phyloP scores from a whole-genome alignment of 2,329 filamentous ascomycete genomes.

The Aspergillus neotritici region DNA sequence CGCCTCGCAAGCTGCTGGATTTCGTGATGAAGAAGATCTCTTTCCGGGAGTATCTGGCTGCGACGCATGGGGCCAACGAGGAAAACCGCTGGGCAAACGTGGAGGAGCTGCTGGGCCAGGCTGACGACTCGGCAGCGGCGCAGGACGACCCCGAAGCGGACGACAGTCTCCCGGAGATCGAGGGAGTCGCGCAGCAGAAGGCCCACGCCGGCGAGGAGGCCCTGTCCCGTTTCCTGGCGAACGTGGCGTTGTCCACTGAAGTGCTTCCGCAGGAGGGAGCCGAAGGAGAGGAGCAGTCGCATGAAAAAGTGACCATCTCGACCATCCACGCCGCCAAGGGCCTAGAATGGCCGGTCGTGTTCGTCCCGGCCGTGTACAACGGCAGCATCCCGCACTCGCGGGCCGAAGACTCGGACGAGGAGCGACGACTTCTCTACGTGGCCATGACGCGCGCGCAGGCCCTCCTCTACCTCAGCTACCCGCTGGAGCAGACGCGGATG shows the following conservation, averaged over 20 bases:
- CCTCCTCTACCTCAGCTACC: slow-evolving; percentile 78
- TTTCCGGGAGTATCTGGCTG: slow-evolving; percentile 68
- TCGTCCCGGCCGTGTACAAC: slow-evolving; percentile 82
- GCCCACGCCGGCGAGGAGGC: slow-evolving; percentile 53
- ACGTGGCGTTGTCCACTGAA: slow-evolving; percentile 79
- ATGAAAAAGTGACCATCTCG: slow-evolving; percentile 72
- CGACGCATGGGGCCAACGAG: slow-evolving; percentile 65
- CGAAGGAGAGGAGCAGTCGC: slow-evolving; percentile 50
- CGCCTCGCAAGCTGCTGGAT: slow-evolving; percentile 48
- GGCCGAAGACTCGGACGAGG: slow-evolving; percentile 79
- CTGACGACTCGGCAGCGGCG: slow-evolving; percentile 59
- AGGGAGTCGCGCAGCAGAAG: slow-evolving; percentile 60
- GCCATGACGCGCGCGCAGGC: slow-evolving; percentile 92
- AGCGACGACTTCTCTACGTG: slow-evolving; percentile 83
- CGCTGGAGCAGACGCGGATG: slow-evolving; percentile 59
- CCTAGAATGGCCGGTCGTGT: slow-evolving; percentile 92
- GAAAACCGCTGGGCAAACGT: slow-evolving; percentile 83
- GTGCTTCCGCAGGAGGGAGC: slow-evolving; percentile 47
- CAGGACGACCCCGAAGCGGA: slow-evolving; percentile 49
- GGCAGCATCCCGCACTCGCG: slow-evolving; percentile 86
- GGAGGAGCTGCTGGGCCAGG: slow-evolving; percentile 77
- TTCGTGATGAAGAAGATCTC: slow-evolving; percentile 59
- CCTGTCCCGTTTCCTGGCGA: slow-evolving; percentile 77
- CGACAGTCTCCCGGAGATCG: slow-evolving; percentile 58
- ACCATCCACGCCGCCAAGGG: slow-evolving; percentile 97